Base-by-base conservation (phyloP, 495 filamentous ascomycete species). In the Aspergillus nanangensis region DNA sequence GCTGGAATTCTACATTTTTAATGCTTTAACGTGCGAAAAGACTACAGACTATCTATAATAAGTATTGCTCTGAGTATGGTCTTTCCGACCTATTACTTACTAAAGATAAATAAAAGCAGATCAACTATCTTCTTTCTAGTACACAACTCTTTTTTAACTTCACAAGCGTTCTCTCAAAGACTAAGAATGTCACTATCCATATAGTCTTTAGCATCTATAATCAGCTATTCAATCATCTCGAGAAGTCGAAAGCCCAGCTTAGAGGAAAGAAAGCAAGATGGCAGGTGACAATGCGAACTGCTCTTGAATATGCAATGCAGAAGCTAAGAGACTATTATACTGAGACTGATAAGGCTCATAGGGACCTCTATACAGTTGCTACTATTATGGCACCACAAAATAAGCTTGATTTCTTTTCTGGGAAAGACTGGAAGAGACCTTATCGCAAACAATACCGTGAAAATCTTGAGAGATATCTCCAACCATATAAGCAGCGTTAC, bases 51-150 rank as follows among this genome's bases (percentile, higher is more conserved):
- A 8, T 17, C 33, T 45, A 37, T 27, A 17, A 7, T 2, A 5
- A 5, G 0, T 35, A 35, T 31, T 44, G 20, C 15, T 2, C 19
- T 8, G 29, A 44, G 5, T 44, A 44, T 29, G 14, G 25, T 38
- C 13, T 21, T 27, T n/a, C 37, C 10, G 34, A 24, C 5, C 3
- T 45, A 22, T 38, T 44, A 20, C 32, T 44, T 3, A 8, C 5
- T 18, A 33, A n/a, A 17, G 17, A 36, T 5, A 22, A 44, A 13
- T 44, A 8, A 18, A 11, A 22, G 9, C 20, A 44, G 15, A 20
- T 44, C 17, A 22, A 44, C 10, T 44, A 44, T 34, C 8, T 34
- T 35, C 29, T 44, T 22, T 44, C 13, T 34, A 23, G 34, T 31
- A 44, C 20, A 5, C 5, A 43, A 17, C 14, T 14, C 8, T 43